Evolutionary conservation across 2,329 filamentous ascomycete genomes (phyloP).

Genomic region (Acrodontium crateriforme): DNA sequence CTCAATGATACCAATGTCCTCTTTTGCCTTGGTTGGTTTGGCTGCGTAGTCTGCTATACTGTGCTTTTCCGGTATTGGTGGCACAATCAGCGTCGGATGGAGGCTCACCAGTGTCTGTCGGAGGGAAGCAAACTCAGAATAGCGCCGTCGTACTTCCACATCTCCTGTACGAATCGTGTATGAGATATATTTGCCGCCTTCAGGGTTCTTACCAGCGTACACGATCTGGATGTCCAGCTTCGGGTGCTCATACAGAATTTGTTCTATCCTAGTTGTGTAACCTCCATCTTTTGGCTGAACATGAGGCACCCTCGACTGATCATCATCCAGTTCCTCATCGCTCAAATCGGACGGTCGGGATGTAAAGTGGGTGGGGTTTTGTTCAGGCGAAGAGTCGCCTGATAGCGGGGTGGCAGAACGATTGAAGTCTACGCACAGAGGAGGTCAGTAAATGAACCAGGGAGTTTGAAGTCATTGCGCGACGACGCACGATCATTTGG

Average conservation of each 20-base stretch:
- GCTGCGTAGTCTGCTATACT: slow-evolving; percentile 98
- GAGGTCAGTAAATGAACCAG: neutral
- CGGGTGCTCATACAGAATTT: slow-evolving; percentile 91
- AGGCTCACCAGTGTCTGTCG: slow-evolving; percentile 78
- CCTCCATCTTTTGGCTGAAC: slow-evolving; percentile 59
- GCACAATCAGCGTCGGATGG: slow-evolving; percentile 89
- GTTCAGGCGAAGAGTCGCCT: slow-evolving; percentile 55
- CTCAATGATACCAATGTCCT: slow-evolving; percentile 94
- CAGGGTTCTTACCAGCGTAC: slow-evolving; percentile 86
- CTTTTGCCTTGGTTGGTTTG: slow-evolving; percentile 94
- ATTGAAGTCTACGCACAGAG: slow-evolving; percentile 39
- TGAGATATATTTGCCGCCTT: slow-evolving; percentile 87
- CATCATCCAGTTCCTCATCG: slow-evolving; percentile 44
- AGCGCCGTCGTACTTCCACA: slow-evolving; percentile 83
- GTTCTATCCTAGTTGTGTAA: slow-evolving; percentile 91
- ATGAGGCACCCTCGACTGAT: slow-evolving; percentile 31
- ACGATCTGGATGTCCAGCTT: slow-evolving; percentile 82
- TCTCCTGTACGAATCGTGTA: slow-evolving; percentile 95
- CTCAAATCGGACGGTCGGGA: slow-evolving; percentile 40
- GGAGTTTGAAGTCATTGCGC: slow-evolving; percentile 1
- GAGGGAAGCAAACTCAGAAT: slow-evolving; percentile 91
- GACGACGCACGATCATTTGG: slow-evolving; percentile 15
- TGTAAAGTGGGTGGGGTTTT: slow-evolving; percentile 45
- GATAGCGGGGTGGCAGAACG: slow-evolving; percentile 51
- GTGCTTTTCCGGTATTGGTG: slow-evolving; percentile 96